These are phyloP conservation scores for Skeletonema grethae DNA, from an alignment of 108 stramenopile genomes.

Conservation along the genomic window DNA sequence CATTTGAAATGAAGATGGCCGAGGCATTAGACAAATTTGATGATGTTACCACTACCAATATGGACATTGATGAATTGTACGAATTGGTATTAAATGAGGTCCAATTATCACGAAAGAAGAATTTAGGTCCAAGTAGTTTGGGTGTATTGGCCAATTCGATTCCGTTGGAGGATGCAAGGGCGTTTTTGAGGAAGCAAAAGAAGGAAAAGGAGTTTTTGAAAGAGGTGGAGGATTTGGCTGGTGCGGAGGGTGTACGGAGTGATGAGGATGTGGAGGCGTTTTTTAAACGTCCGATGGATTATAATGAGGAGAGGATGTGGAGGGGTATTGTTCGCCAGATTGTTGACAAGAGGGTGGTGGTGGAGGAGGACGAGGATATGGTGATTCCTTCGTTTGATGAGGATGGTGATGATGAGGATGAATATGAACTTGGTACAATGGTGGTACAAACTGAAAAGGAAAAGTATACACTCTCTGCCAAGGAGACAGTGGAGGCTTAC, in stretches of 20 bases:
- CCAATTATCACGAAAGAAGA: constrained; percentile 10
- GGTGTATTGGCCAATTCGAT: constrained; percentile 40
- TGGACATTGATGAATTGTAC: constrained; percentile 18
- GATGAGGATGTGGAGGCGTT: constrained; percentile 29
- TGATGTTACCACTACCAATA: neutral
- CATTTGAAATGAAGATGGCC: neutral
- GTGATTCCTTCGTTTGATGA: neutral
- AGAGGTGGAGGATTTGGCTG: constrained; percentile 12
- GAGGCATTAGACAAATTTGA: neutral
- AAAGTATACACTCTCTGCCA: constrained; percentile 27
- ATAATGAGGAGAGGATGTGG: constrained; percentile 25
- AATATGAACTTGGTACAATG: neutral
- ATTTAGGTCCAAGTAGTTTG: constrained; percentile 14
- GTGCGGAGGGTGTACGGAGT: constrained; percentile 9
- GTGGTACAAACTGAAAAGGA: constrained; percentile 9
- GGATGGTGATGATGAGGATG: neutral
- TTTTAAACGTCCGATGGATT: constrained; percentile 23
- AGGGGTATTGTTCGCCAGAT: constrained; percentile 22
- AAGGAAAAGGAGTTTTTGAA: constrained; percentile 17
- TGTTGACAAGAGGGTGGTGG: constrained; percentile 14
- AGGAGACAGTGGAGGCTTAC: constrained; percentile 38
- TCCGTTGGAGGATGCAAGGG: constrained; percentile 31
- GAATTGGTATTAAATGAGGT: constrained; percentile 5
- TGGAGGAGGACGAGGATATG: neutral
- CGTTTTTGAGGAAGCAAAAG: constrained; percentile 4